Evolutionary conservation across 352 stramenopile species (phyloP).

Genomic region (Pythium dissimile): DNA sequence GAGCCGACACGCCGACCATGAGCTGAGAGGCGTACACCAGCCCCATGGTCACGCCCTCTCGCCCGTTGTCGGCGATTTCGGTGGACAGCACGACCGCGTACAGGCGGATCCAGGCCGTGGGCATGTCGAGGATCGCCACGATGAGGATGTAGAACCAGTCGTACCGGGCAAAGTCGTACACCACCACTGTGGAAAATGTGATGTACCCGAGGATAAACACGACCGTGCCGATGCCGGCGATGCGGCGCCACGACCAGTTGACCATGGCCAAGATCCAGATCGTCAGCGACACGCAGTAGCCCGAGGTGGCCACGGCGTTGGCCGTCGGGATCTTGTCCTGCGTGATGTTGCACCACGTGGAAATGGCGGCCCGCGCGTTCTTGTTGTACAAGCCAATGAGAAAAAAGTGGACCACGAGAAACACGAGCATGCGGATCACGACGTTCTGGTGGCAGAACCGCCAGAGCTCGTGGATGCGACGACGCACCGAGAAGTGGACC

Average conservation of each 20-base stretch:
- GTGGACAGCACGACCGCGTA: constrained; percentile 41
- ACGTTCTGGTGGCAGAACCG: constrained; percentile 52
- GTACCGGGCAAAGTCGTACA: constrained; percentile 30
- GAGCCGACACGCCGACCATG: constrained; percentile 28
- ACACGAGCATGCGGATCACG: constrained; percentile 48
- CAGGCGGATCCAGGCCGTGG: constrained; percentile 37
- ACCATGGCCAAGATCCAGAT: constrained; percentile 40
- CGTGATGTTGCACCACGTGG: constrained; percentile 36
- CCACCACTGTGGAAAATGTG: constrained; percentile 29
- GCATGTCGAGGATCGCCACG: constrained; percentile 28
- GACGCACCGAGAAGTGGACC: constrained; percentile 20
- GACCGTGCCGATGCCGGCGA: constrained; percentile 28
- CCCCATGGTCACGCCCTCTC: constrained; percentile 50
- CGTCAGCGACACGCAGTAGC: constrained; percentile 31
- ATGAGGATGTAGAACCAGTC: constrained; percentile 44
- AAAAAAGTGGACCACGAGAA: constrained; percentile 39
- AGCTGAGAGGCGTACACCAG: constrained; percentile 47
- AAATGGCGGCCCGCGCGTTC: constrained; percentile 28
- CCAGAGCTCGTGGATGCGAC: constrained; percentile 39
- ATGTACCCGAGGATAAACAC: constrained; percentile 31
- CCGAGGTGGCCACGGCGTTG: constrained; percentile 26
- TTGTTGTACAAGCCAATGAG: constrained; percentile 37
- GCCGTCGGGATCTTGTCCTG: constrained; percentile 14
- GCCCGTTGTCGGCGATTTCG: constrained; percentile 49
- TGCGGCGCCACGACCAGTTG: constrained; percentile 35